Conservation (phyloP, 2,329 filamentous ascomycete species). For the Sclerotinia borealis region DNA sequence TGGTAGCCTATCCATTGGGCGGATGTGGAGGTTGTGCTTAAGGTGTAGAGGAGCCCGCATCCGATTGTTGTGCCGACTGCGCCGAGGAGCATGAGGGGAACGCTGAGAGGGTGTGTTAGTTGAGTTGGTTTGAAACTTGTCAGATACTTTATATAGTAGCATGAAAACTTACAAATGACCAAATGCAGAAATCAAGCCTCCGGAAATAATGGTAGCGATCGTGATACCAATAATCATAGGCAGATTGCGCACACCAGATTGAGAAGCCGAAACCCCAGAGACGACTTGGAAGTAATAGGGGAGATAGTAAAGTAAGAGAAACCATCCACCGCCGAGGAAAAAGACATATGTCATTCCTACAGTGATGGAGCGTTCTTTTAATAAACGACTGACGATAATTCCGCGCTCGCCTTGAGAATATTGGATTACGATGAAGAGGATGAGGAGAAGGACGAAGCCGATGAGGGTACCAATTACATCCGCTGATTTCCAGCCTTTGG, state of each 20-base stretch:
- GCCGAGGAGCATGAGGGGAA: constrained; percentile 33
- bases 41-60: constrained; percentile 52
- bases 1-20: constrained; percentile 54
- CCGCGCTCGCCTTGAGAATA: constrained; percentile 42
- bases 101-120: constrained; percentile 15
- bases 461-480: constrained; percentile 40
- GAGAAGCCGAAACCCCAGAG: constrained; percentile 31
- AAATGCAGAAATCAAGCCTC: constrained; percentile 30
- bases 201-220: constrained; percentile 33
- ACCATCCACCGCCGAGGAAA: constrained; percentile 40
- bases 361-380: constrained; percentile 40
- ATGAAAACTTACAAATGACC: constrained; percentile 28
- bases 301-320: constrained; percentile 42
- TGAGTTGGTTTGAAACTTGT: too few species aligned
- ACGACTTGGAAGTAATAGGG: constrained; percentile 47
- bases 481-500: constrained; percentile 38
- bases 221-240: constrained; percentile 33
- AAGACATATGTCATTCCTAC: constrained; percentile 38
- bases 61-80: constrained; percentile 30
- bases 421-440: constrained; percentile 35
- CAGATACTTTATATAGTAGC: too few species aligned
- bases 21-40: constrained; percentile 41
- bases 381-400: constrained; percentile 43
- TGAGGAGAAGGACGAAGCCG: constrained; percentile 32
- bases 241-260: constrained; percentile 36